phyloP scores from a whole-genome alignment of 2,329 filamentous ascomycete species.

The Ophiocordyceps sinensis region DNA sequence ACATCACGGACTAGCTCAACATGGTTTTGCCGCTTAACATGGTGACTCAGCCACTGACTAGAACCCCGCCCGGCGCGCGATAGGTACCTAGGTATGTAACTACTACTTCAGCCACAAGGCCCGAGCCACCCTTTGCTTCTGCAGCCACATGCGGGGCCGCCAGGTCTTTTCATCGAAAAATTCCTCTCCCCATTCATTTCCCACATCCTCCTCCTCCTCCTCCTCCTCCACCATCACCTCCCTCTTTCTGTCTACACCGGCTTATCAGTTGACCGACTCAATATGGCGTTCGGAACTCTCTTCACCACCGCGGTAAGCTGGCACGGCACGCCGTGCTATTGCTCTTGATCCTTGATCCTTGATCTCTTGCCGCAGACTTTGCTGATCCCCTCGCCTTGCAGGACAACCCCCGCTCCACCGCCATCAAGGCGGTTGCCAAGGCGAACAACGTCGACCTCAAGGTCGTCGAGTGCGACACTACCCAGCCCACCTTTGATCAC shows the following conservation, averaged over 20 bases:
- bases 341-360: too few species aligned
- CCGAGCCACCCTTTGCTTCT: conserved; percentile 2
- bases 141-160: conserved; percentile 20
- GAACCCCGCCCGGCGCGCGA: too few species aligned
- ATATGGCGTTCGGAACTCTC: conserved; percentile 93
- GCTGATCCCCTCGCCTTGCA: conserved; percentile 21
- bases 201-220: too few species aligned
- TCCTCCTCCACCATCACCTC: conserved; percentile 8
- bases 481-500: conserved; percentile 60
- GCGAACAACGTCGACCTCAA: conserved; percentile 91
- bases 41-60: too few species aligned
- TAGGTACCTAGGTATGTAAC: too few species aligned
- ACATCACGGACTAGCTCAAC: too few species aligned
- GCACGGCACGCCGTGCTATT: background rate
- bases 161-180: conserved; percentile 13
- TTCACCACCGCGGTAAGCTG: conserved; percentile 65
- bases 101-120: background rate
- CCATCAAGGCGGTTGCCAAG: conserved; percentile 88
- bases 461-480: conserved; percentile 56
- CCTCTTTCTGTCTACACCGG: background rate
- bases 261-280: background rate
- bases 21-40: too few species aligned
- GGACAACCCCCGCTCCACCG: conserved; percentile 81
- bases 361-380: background rate
- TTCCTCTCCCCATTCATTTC: conserved; percentile 11